These are phyloP conservation scores for Aspergillus uvarum DNA, from an alignment of 2,329 filamentous ascomycete species.

Conservation along the genomic window DNA sequence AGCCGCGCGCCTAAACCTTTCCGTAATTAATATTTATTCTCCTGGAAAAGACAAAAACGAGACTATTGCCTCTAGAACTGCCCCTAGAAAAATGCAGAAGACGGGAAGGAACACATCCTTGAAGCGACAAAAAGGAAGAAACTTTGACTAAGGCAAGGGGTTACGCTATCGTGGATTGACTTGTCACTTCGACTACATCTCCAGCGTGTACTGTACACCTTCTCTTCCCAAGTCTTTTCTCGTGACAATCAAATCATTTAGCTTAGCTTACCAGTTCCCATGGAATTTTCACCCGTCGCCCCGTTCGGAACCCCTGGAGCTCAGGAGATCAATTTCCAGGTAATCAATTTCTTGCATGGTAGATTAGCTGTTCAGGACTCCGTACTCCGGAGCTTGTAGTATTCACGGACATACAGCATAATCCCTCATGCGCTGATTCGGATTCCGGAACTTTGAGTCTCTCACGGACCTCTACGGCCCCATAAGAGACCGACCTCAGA, in stretches of 20 bases:
- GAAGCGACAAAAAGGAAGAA: neutral
- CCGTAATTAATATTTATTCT: neutral
- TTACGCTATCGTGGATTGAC: neutral
- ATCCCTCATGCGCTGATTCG: neutral
- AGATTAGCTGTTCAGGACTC: neutral
- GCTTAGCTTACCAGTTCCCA: neutral
- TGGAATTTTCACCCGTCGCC: neutral
- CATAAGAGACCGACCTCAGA: neutral
- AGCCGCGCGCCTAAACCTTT: neutral
- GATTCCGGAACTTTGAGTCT: neutral
- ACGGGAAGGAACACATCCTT: neutral
- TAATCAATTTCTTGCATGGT: neutral
- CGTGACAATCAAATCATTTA: too few species aligned
- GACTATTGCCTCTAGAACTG: neutral
- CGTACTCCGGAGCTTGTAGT: too few species aligned
- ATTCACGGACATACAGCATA: neutral
- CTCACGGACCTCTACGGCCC: neutral
- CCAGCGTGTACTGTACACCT: too few species aligned
- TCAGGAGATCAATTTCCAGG: neutral
- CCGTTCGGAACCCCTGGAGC: neutral
- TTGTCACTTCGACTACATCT: neutral
- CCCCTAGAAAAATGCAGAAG: neutral
- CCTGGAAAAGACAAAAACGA: neutral
- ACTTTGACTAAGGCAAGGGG: neutral
- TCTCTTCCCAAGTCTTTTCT: too few species aligned